These are phyloP conservation scores for Funneliformis mosseae DNA, from an alignment of 192 early-diverging fungal species.

Conservation along the genomic window DNA sequence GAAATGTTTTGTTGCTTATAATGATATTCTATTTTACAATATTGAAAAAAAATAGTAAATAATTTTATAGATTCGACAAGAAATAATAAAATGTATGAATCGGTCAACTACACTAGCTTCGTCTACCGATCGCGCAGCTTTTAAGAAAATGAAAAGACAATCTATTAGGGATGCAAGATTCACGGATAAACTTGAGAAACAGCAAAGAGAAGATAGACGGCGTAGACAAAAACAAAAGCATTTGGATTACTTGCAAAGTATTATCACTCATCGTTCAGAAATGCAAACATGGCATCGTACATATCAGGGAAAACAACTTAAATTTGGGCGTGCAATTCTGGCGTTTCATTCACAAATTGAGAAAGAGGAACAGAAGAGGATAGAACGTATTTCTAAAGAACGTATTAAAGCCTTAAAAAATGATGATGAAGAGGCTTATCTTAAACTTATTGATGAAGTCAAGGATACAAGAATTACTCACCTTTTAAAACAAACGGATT, in stretches of 20 bases:
- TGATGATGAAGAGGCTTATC: slow-evolving; percentile 97
- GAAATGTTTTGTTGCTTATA: slow-evolving; percentile 41
- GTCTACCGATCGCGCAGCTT: slow-evolving; percentile 73
- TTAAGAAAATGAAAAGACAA: slow-evolving; percentile 80
- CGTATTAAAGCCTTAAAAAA: slow-evolving; percentile 95
- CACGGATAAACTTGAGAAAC: slow-evolving; percentile 90
- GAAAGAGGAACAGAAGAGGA: slow-evolving; percentile 93
- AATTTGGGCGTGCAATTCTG: slow-evolving; percentile 77
- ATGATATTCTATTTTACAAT: background rate
- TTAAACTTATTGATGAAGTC: slow-evolving; percentile 91
- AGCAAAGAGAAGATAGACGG: slow-evolving; percentile 85
- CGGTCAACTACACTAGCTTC: slow-evolving; percentile 80
- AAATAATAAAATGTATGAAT: slow-evolving; percentile 72
- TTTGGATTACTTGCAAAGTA: slow-evolving; percentile 74
- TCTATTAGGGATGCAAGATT: slow-evolving; percentile 81
- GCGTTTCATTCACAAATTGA: slow-evolving; percentile 80
- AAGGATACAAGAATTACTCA: slow-evolving; percentile 97
- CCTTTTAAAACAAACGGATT: slow-evolving; percentile 86
- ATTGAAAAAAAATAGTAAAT: background rate
- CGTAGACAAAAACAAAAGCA: slow-evolving; percentile 83
- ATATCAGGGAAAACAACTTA: slow-evolving; percentile 67
- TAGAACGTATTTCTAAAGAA: slow-evolving; percentile 84
- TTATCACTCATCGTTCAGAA: slow-evolving; percentile 74
- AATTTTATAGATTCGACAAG: slow-evolving; percentile 59
- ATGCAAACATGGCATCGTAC: slow-evolving; percentile 67